Base-by-base conservation (phyloP, 208 protist species). In the Acanthamoeba healyi region DNA sequence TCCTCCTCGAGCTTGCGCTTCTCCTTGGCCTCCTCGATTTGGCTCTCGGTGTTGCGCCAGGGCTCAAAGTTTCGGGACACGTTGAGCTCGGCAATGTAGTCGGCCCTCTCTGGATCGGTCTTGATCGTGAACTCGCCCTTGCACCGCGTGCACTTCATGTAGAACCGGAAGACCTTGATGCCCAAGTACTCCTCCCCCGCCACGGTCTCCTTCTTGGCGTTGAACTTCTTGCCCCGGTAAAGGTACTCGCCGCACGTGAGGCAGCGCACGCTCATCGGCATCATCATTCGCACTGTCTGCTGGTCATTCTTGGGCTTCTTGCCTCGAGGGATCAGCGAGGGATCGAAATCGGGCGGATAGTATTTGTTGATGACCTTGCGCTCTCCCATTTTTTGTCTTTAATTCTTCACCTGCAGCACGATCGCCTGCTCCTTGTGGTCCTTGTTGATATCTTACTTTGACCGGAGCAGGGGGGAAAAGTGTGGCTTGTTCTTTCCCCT, bases 51-150 rank as follows among this genome's bases (percentile, higher is more conserved):
- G 15, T 97, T 88, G 34, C 92, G 87, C 96, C 97, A 98, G 17
- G 97, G 95, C 77, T 98, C 97, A 63, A 96, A 98, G 84, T 97
- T 96, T n/a, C 97, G 95, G 32, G 82, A 96, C 56, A 90, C 94
- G 38, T 95, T 95, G 26, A 46, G 2, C 74, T 98, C 98, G 40
- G 77, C 54, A 22, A 97, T 65, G 56, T 98, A 98, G 94, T 98
- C 97, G 1, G 93, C 90, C 54, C 98, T 98, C 82, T 98, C 91
- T 32, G 98, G 98, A 65, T 98, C 98, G 1, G 98, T 98, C 77
- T 97, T 98, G 38, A 98, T 97, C 0, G 94, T 97, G 19, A 98
- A 92, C 86, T 98, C 97, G 10, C 86, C 89, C 40, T 94, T 94
- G 94, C 98, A 98, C 15, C 74, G 77, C 17, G 95, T 95, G 86